A percentile compares a stretch with the other conserved stretches of the same genome.
These are phyloP conservation scores for Phycomyces nitens DNA, from an alignment of 192 early-diverging fungal species.

Conservation along the genomic window DNA sequence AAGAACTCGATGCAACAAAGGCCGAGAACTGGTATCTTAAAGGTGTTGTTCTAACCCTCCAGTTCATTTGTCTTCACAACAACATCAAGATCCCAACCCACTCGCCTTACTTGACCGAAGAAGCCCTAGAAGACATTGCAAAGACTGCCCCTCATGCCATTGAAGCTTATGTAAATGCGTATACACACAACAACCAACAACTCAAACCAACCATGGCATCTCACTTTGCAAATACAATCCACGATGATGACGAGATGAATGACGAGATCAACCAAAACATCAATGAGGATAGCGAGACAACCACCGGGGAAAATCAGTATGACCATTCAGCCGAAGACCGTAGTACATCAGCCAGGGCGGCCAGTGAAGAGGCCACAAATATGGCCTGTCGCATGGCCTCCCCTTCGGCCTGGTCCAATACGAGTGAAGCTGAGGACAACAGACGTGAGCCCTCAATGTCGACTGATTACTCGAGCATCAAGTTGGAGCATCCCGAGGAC, in stretches of 20 bases:
- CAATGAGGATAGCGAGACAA: conserved; percentile 2
- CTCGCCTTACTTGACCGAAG: conserved; percentile 31
- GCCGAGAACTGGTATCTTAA: conserved; percentile 50
- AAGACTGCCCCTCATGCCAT: conserved; percentile 33
- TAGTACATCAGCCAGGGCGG: background rate
- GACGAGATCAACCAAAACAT: background rate
- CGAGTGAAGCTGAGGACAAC: background rate
- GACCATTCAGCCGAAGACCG: background rate
- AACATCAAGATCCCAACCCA: conserved; percentile 35
- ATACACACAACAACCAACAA: conserved; percentile 26
- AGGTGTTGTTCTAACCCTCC: conserved; percentile 45
- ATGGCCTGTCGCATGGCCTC: background rate
- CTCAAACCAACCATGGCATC: conserved; percentile 30
- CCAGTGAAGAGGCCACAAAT: background rate
- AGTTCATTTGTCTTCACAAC: conserved; percentile 38
- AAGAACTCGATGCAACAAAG: conserved; percentile 40
- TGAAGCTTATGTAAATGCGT: conserved; percentile 37
- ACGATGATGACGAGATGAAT: background rate
- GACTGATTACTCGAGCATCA: background rate
- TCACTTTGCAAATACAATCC: conserved; percentile 14
- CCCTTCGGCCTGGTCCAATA: background rate
- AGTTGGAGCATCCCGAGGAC: background rate
- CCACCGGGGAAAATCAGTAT: background rate
- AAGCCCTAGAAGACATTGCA: conserved; percentile 30
- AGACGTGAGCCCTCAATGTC: background rate